phyloP scores from a whole-genome alignment of 1,284 basidiomycete genomes.

The Cryptococcus sp. region DNA sequence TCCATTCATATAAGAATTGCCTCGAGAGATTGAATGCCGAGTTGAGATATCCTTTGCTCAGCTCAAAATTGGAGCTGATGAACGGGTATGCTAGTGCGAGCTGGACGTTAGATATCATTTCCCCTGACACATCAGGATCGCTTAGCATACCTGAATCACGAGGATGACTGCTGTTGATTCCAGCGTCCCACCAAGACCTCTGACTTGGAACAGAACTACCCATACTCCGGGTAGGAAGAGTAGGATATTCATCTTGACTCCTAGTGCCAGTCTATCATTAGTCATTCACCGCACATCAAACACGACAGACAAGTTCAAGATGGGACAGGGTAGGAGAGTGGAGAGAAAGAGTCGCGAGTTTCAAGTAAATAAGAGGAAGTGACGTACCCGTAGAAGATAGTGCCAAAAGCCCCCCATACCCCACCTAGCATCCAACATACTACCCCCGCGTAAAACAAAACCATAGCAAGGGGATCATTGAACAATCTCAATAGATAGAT shows the following conservation, averaged over 20 bases:
- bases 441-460: conserved; percentile 51
- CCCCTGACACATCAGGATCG: conserved; percentile 2
- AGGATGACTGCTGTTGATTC: conserved; percentile 57
- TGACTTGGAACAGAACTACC: conserved; percentile 69
- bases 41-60: conserved; percentile 59
- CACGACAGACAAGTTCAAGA: too few species aligned
- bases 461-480: conserved; percentile 86
- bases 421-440: conserved; percentile 57
- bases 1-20: conserved; percentile 92
- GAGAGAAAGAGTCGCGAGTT: too few species aligned
- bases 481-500: conserved; percentile 89
- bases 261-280: conserved; percentile 66
- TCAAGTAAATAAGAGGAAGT: too few species aligned
- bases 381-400: conserved; percentile 51
- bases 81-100: conserved; percentile 67
- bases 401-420: conserved; percentile 41
- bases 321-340: too few species aligned
- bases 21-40: conserved; percentile 85
- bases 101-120: conserved; percentile 48
- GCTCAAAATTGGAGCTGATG: conserved; percentile 40
- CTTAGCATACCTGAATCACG: conserved; percentile 44
- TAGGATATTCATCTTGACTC: conserved; percentile 93
- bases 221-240: conserved; percentile 87
- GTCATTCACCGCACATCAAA: background rate
- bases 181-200: conserved; percentile 60